Evolutionary conservation across 495 filamentous ascomycete species (phyloP).

Genomic region (Neurospora intermedia): DNA sequence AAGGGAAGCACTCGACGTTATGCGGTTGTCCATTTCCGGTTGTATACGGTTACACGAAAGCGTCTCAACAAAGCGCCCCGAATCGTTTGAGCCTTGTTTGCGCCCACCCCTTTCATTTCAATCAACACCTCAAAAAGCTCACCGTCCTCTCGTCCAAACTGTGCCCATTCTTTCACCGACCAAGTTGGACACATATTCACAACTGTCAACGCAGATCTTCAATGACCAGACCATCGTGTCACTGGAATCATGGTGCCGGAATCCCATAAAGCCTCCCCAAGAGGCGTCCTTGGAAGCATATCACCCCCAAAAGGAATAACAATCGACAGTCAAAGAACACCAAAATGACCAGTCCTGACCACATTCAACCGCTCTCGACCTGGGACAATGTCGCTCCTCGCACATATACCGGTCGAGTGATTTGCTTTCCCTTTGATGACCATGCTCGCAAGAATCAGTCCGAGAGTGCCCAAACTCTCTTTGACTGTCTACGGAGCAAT

Average conservation of each 20-base stretch:
- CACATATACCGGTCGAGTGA: slow-evolving; percentile 22
- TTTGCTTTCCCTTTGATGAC: slow-evolving; percentile 25
- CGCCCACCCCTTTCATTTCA: neutral
- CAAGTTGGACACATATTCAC: neutral
- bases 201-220: neutral
- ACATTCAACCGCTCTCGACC: slow-evolving; percentile 10
- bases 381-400: slow-evolving; percentile 27
- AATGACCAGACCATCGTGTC: neutral
- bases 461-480: slow-evolving; percentile 9
- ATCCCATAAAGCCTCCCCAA: neutral
- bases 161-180: neutral
- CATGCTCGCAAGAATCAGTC: slow-evolving; percentile 6
- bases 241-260: neutral
- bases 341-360: neutral
- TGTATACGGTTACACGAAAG: neutral
- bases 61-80: neutral
- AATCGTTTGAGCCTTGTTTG: neutral
- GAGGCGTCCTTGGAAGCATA: neutral
- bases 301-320: neutral
- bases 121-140: neutral
- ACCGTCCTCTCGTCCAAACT: neutral
- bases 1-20: neutral
- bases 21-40: neutral
- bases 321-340: neutral
- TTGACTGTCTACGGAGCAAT: slow-evolving; percentile 7